A percentile compares a stretch with the other conserved stretches of the same genome.
Conservation (phyloP, 2,329 filamentous ascomycete species). For the Claviceps sp. region DNA sequence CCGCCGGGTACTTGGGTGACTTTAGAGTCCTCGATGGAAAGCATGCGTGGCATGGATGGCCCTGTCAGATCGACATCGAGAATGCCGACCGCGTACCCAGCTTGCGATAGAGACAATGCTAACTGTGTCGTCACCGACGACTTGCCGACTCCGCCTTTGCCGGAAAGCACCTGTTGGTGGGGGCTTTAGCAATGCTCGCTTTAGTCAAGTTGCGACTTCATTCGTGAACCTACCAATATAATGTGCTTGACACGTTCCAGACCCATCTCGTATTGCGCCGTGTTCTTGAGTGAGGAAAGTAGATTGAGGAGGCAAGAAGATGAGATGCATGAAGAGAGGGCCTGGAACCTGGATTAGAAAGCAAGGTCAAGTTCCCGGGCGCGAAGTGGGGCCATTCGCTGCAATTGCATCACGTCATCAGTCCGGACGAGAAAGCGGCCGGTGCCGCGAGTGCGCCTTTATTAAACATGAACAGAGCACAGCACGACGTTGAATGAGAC, state of each 20-base stretch:
- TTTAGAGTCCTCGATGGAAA: slow-evolving; percentile 77
- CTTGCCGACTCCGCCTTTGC: slow-evolving; percentile 96
- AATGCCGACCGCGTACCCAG: slow-evolving; percentile 82
- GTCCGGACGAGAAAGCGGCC: no score
- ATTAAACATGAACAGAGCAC: no score
- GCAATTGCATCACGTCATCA: no score
- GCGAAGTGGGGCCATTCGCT: no score
- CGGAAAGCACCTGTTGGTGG: slow-evolving; percentile 56
- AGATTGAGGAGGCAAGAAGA: no score
- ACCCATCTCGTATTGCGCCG: slow-evolving; percentile 15
- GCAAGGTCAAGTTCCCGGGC: no score
- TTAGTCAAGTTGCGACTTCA: not conserved
- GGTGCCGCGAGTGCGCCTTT: no score
- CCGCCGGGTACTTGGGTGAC: slow-evolving; percentile 84
- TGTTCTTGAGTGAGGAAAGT: no score
- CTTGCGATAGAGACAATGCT: slow-evolving; percentile 72
- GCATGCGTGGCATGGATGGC: slow-evolving; percentile 89
- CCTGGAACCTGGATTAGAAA: no score
- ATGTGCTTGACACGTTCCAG: slow-evolving; percentile 57
- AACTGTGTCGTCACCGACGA: slow-evolving; percentile 96
- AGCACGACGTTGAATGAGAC: no score
- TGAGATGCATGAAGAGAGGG: no score
- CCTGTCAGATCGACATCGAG: slow-evolving; percentile 94
- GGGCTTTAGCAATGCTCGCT: not conserved
- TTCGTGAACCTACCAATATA: slow-evolving; percentile 42